These are phyloP conservation scores for Mollisia scopiformis DNA, from an alignment of 2,329 filamentous ascomycete genomes.

Conservation along the genomic window DNA sequence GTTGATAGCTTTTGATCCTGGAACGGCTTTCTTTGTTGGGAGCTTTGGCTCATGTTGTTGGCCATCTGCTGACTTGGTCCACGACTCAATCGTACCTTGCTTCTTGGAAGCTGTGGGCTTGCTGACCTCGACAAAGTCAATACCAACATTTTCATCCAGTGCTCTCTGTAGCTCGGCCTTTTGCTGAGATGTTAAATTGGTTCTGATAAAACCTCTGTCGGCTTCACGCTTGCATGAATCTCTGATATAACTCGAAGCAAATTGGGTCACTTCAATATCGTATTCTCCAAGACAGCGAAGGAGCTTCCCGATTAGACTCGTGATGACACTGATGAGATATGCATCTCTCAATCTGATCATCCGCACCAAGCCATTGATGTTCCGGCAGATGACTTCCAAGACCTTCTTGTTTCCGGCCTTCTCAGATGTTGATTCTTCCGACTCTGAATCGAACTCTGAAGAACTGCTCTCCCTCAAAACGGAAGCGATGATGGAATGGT, in stretches of 20 bases:
- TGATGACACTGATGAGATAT: constrained; percentile 81
- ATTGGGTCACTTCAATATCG: constrained; percentile 68
- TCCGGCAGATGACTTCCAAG: constrained; percentile 64
- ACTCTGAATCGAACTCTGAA: constrained; percentile 30
- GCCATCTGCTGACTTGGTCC: constrained; percentile 56
- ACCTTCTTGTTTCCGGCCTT: constrained; percentile 52
- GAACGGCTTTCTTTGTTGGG: constrained; percentile 22
- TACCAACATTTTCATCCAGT: constrained; percentile 60
- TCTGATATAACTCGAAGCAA: constrained; percentile 62
- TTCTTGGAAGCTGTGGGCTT: constrained; percentile 51
- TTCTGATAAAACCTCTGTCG: constrained; percentile 65
- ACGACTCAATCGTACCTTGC: constrained; percentile 63
- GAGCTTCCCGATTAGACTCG: constrained; percentile 82
- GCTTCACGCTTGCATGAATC: constrained; percentile 62
- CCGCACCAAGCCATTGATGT: constrained; percentile 73
- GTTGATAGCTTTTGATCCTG: constrained; percentile 22
- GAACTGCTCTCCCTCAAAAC: constrained; percentile 44
- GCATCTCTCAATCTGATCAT: constrained; percentile 90
- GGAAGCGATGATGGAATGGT: constrained; percentile 77
- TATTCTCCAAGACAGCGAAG: constrained; percentile 80
- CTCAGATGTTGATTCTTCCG: constrained; percentile 32
- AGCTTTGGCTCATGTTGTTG: constrained; percentile 33
- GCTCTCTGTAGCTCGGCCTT: constrained; percentile 78
- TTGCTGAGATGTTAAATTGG: constrained; percentile 80
- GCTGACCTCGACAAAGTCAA: constrained; percentile 52